Evolutionary conservation across 345 rosid genomes (phyloP).

Genomic region (Populus davidiana): DNA sequence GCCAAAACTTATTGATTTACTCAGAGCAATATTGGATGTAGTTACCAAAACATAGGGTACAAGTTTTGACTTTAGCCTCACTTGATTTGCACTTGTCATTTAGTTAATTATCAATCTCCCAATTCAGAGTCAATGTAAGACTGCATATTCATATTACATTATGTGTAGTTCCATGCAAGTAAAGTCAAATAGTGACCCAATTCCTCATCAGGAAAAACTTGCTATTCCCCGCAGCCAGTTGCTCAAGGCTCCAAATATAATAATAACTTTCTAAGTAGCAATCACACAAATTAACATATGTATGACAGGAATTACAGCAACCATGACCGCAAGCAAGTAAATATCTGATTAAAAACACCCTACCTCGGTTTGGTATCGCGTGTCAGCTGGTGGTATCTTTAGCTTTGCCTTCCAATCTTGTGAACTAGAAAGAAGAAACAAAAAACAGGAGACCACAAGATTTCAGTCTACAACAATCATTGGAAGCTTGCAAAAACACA

Average conservation of each 20-base stretch:
- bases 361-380: slow-evolving; percentile 90
- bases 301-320: neutral
- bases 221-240: neutral
- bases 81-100: neutral
- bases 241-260: neutral
- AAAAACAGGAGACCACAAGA: neutral
- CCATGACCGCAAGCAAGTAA: neutral
- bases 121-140: neutral
- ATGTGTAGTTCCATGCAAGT: neutral
- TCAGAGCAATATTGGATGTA: neutral
- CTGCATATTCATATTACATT: neutral
- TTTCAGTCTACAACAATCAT: neutral
- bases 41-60: neutral
- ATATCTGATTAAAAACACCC: slow-evolving; percentile 1
- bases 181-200: too few relatives aligned
- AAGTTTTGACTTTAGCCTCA: neutral
- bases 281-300: neutral
- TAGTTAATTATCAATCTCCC: neutral
- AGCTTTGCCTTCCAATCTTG: slow-evolving; percentile 91
- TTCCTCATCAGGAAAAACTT: too few relatives aligned
- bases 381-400: slow-evolving; percentile 70
- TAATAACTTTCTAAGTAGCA: neutral
- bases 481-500: neutral
- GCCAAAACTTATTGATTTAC: neutral
- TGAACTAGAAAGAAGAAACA: slow-evolving; percentile 35